Conservation (phyloP, 2,329 filamentous ascomycete genomes). For the Geosmithia flava region DNA sequence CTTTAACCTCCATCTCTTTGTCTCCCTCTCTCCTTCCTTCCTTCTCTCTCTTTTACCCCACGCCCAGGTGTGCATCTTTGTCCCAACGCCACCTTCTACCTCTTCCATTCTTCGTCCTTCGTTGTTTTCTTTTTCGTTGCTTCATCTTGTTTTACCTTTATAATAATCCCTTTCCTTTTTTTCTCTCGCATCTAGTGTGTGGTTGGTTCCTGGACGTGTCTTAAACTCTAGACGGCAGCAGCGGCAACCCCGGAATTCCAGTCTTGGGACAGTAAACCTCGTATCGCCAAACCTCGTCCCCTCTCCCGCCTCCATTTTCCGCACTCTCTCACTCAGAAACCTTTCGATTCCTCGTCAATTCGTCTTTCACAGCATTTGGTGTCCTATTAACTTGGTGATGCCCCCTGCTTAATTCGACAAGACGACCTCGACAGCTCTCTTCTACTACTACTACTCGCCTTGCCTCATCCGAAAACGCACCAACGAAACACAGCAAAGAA, state of each 20-base stretch:
- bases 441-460: not conserved
- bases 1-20: slow-evolving; percentile 1
- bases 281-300: not conserved
- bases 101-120: slow-evolving; percentile 2
- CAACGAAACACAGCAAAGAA: not conserved
- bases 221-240: not conserved
- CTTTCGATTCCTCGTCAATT: no score
- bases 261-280: not conserved
- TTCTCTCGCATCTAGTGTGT: not conserved
- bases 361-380: not conserved
- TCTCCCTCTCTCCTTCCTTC: slow-evolving; percentile 1
- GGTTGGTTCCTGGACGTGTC: not conserved
- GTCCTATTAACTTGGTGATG: no score
- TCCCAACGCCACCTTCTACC: slow-evolving; percentile 6
- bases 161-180: not conserved
- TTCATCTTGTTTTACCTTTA: not conserved
- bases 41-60: slow-evolving; percentile 3
- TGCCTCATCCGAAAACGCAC: not conserved
- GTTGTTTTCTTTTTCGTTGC: slow-evolving; percentile 3
- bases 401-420: not conserved
- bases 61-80: slow-evolving; percentile 5
- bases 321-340: not conserved
- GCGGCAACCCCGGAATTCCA: not conserved
- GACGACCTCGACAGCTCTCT: not conserved
- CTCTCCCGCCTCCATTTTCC: not conserved